Conservation (phyloP, 768 basidiomycete species). For the Dioszegia aurantiaca region DNA sequence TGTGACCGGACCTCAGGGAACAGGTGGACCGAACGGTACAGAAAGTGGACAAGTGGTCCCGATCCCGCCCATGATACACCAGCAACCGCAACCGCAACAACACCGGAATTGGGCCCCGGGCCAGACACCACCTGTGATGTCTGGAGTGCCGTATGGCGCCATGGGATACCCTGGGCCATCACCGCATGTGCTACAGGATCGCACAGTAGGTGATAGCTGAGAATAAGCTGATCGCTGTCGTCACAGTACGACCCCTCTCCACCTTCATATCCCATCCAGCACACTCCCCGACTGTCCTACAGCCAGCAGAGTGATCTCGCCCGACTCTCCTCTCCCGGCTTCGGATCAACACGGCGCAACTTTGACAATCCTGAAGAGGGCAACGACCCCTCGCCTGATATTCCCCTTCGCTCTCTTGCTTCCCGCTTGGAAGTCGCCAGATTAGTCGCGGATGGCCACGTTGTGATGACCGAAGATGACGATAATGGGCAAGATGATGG, state of each 20-base stretch:
- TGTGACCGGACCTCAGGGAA: neutral
- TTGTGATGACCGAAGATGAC: constrained; percentile 1
- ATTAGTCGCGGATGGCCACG: constrained; percentile 17
- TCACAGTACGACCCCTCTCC: neutral
- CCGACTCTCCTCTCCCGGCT: neutral
- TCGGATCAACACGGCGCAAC: neutral
- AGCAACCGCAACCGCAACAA: neutral
- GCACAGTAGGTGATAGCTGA: neutral
- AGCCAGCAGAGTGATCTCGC: neutral
- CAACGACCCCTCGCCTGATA: constrained; percentile 2
- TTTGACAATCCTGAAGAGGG: neutral
- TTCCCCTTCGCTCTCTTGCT: constrained; percentile 10
- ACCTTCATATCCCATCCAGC: neutral
- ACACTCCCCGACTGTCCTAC: neutral
- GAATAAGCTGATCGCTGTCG: neutral
- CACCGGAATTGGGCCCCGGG: no score
- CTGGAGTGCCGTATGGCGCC: neutral
- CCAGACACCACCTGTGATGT: neutral
- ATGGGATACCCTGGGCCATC: neutral
- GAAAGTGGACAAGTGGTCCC: neutral
- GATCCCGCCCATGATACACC: no score
- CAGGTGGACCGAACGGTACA: neutral
- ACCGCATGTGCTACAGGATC: neutral
- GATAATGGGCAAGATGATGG: constrained; percentile 7
- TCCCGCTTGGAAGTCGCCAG: constrained; percentile 17